Evolutionary conservation across 164 flowering plant genomes (phyloP).

Genomic region (Annona squamosa): DNA sequence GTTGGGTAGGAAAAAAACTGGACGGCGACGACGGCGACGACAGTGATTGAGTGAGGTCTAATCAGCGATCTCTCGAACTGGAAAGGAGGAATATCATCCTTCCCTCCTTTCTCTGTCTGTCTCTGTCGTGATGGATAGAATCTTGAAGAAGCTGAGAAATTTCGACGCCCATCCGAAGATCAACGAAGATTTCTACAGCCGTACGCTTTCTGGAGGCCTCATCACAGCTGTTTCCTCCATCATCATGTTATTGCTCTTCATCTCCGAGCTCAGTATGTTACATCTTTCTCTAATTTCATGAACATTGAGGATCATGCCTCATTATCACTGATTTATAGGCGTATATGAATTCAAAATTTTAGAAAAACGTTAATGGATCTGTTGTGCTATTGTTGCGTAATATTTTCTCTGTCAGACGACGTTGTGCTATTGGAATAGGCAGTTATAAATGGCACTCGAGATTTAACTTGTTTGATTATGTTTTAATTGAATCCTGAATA

Average conservation of each 20-base stretch:
- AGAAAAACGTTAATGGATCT: not conserved
- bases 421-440: not conserved
- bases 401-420: not conserved
- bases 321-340: not conserved
- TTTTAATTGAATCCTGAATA: too few relatives aligned
- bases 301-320: not conserved
- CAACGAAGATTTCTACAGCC: constrained; percentile 68
- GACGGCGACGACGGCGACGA: not conserved
- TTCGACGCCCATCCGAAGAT: constrained; percentile 73
- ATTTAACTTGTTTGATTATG: too few relatives aligned
- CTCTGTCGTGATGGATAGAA: constrained; percentile 15
- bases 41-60: not conserved
- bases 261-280: constrained; percentile 60
- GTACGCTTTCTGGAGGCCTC: constrained; percentile 65
- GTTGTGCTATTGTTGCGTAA: not conserved
- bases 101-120: not conserved
- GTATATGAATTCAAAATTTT: not conserved
- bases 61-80: not conserved
- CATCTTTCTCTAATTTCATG: not conserved
- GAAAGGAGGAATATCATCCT: not conserved
- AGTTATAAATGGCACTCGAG: not conserved
- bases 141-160: constrained; percentile 35
- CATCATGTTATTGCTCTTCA: constrained; percentile 54
- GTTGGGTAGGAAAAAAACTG: not conserved
- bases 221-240: constrained; percentile 55